Base-by-base conservation (phyloP, 768 basidiomycete genomes). In the Boletus vermiculosoides region DNA sequence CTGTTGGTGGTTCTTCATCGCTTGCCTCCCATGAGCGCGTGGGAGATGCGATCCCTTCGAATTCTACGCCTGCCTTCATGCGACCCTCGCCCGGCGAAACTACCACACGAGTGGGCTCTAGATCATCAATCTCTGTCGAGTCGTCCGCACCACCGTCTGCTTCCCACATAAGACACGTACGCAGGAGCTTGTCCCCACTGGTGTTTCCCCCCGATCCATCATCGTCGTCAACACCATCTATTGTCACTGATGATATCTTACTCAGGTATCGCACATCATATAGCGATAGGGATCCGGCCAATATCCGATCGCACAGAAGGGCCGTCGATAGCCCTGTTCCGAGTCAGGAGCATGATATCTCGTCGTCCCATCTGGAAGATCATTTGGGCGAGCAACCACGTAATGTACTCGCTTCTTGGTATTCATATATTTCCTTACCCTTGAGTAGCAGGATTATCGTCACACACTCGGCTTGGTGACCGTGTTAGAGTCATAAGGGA, bases 141-240 rank as follows among this genome's bases (percentile, higher is more conserved):
- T 28, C 60, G 2, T 55, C 60, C 13, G 42, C 54, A 20, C 11
- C 46, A 20, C 30, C 46, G n/a, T 46, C 60, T 0, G 16, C 55
- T 28, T 58, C 65, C 18, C 60, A 60, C 22, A 42, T 40, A 39
- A 54, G 60, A 57, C 64, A 51, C 48, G 25, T 49, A 41, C 67
- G 63, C 54, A 59, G 60, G 50, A 71, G 59, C 57, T 30, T 71
- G 37, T 71, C 69, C 16, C 70, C 69, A 4, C 60, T 69, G 2
- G 61, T 60, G 2, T 56, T 69, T 25, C 20, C 66, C 39, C 50
- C 69, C 36, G 60, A 64, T 59, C 55, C 55, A 2, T 45, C 59
- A 5, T 49, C 59, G 22, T 50, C 56, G 4, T 41, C 63, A 4
- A 49, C 65, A 9, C 36, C 56, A 37, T 44, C 69, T 31, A 23